Base-by-base conservation (phyloP, 176 grass and related monocot genomes). In the Oryza rufipogon region DNA sequence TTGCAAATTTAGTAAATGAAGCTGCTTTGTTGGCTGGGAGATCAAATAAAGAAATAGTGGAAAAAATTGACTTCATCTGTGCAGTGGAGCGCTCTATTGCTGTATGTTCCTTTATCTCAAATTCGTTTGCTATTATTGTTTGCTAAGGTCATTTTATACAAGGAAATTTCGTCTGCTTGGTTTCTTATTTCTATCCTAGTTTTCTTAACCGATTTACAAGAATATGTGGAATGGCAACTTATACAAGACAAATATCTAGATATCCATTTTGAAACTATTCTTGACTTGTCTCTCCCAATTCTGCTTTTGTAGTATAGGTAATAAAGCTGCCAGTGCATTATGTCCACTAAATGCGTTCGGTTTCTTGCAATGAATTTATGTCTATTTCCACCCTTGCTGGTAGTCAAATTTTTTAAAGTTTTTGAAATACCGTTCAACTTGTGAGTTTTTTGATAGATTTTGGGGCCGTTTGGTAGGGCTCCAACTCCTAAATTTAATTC, bases 1-100 rank as follows among this genome's bases (percentile, higher is more conserved):
- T 99, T 84, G 97, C 97, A 74, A 99, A 99, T 89, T 89, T 99
- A 87, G 97, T 99, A 70, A 99, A 99, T 79, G 97, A 99, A 93
- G 97, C 97, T 83, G 97, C 97, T 87, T 88, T 99, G 84, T 81
- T 99, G 76, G 97, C 97, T 77, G 97, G 97, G 38, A 90, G 93
- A 86, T 58, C 48, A 89, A 94, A 74, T 83, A 99, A 99, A 92
- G 88, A 96, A 90, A 73, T 91, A 76, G 97, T 99, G 80, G 97
- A 99, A 89, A 99, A 89, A 79, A 89, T 99, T 75, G 97, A 99
- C 70, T 99, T 99, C 74, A 96, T 99, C 79, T 79, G 46, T 78
- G 97, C 97, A 7, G 97, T 99, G 86, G 97, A 99, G 77, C 93
- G 97, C 61, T 99, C 97, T 74, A 96, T 99, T 91, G 97, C 97